Evolutionary conservation across 129 eudicot species (phyloP), one percentile per base, ranked within the genome.

Genomic region (Sambucus nigra): DNA sequence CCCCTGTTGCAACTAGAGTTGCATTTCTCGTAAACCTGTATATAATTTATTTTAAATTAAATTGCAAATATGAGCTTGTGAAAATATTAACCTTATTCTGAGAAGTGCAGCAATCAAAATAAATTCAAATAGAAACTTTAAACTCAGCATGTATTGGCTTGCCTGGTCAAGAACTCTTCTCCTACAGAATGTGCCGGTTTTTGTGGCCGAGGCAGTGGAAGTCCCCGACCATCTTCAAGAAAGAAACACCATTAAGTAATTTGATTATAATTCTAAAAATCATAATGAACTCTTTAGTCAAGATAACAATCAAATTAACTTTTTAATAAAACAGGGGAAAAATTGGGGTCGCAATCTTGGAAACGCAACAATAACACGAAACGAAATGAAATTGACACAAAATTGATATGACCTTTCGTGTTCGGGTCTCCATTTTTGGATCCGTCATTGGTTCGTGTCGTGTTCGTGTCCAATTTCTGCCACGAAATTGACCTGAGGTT

Each of bases 11-110:
- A 50, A 91, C 95, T 64, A 91, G 33, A 46, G 57, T 74, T 62
- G 96, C 96, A 40, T 91, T 91, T 66, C 99, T 72, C 1, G 80
- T 74, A 51, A 86, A 91, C 70, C 99, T 91, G 94, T 22, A 27
- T n/a, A n/a, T 15, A 31, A 5, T 71, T 46, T 50, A 25, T 28
- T 29, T 16, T 29, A 25, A 55, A 35, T 35, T 35, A 17, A 38
- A 0, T 0, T 26, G 1, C 33, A n/a, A 19, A 20, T 31, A 23
- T 8, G 14, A 38, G 32, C 49, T 23, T 42, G n/a, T 35, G 21
- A 41, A 9, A 61, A 54, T 31, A 26, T 15, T 22, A 51, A 10
- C 14, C 48, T 50, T 19, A 51, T 10, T 8, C 5, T 10, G 51
- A 47, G 13, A 15, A 52, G 35, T 19, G 50, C 22, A 29, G 23